Conservation (phyloP, 352 stramenopile genomes). For the Peronospora destructor region DNA sequence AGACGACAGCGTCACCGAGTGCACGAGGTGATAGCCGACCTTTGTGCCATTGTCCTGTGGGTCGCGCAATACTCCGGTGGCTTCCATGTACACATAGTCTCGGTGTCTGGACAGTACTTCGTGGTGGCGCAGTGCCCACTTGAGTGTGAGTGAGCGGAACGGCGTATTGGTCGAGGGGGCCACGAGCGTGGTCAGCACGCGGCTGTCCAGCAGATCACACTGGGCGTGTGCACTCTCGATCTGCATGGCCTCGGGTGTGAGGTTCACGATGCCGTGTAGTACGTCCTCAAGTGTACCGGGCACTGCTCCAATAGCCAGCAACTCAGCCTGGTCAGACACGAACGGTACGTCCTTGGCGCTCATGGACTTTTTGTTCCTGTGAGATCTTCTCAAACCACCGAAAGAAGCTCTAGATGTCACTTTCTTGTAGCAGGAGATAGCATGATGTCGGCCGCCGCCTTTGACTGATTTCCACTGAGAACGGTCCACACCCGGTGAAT, state of each 20-base stretch:
- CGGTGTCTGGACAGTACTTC: conserved; percentile 49
- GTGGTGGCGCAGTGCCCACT: conserved; percentile 56
- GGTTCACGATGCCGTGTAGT: conserved; percentile 47
- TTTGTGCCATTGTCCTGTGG: conserved; percentile 31
- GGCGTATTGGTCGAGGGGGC: conserved; percentile 36
- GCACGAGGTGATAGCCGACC: conserved; percentile 52
- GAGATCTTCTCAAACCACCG: conserved; percentile 7
- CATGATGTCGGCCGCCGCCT: conserved; percentile 30
- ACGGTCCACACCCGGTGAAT: conserved; percentile 23
- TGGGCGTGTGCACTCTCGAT: conserved; percentile 43
- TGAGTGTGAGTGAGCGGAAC: conserved; percentile 54
- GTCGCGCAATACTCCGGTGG: conserved; percentile 44
- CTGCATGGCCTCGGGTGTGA: conserved; percentile 54
- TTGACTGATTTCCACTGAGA: conserved; percentile 40
- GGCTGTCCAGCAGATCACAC: conserved; percentile 45
- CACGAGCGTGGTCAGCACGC: conserved; percentile 45
- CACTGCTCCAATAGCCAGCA: conserved; percentile 40
- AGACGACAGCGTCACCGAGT: conserved; percentile 45
- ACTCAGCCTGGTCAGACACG: conserved; percentile 25
- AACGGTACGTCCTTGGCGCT: conserved; percentile 9
- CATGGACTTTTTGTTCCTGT: conserved; percentile 15
- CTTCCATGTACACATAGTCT: conserved; percentile 64
- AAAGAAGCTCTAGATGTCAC: conserved; percentile 13
- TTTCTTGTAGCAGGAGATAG: conserved; percentile 39
- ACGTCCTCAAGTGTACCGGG: conserved; percentile 38